These are phyloP conservation scores for Rhodotorula sp. DNA, from an alignment of 1,284 basidiomycete species.

Conservation along the genomic window DNA sequence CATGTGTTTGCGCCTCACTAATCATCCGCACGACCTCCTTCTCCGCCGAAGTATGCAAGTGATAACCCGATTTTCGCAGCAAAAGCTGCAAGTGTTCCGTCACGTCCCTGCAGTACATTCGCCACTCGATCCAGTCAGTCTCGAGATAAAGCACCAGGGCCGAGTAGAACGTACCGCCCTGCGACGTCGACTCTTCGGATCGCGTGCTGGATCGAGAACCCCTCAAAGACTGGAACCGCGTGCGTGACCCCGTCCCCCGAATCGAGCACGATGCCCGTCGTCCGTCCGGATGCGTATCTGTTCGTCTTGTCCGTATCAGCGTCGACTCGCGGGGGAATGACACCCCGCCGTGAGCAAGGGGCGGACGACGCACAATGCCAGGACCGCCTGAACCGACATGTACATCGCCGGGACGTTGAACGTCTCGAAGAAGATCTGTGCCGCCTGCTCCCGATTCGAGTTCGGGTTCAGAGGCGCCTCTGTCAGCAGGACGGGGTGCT, in stretches of 20 bases:
- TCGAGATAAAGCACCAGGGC: slow-evolving; percentile 27
- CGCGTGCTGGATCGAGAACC: slow-evolving; percentile 98
- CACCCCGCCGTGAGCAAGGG: slow-evolving; percentile 13
- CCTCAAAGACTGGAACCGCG: slow-evolving; percentile 97
- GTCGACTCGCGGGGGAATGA: not conserved
- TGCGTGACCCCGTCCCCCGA: slow-evolving; percentile 99
- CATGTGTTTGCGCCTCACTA: slow-evolving; percentile 50
- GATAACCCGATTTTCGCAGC: slow-evolving; percentile 88
- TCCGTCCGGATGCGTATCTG: slow-evolving; percentile 98
- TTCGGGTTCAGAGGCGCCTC: slow-evolving; percentile 94
- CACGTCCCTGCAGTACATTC: slow-evolving; percentile 66
- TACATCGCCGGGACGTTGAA: slow-evolving; percentile 99
- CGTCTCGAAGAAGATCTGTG: slow-evolving; percentile 98
- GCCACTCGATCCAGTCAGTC: not conserved
- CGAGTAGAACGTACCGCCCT: slow-evolving; percentile 63
- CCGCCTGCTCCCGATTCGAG: slow-evolving; percentile 88
- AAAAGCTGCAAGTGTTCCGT: slow-evolving; percentile 94
- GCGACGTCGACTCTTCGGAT: slow-evolving; percentile 94
- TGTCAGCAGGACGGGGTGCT: slow-evolving; percentile 94
- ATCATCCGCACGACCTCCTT: slow-evolving; percentile 95
- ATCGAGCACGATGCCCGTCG: slow-evolving; percentile 97
- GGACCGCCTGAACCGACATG: slow-evolving; percentile 93
- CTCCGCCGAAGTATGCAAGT: slow-evolving; percentile 95
- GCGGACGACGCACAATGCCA: slow-evolving; percentile 70
- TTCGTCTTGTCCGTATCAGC: not conserved